Evolutionary conservation across 2,329 filamentous ascomycete genomes (phyloP), one percentile per base, ranked within the genome.

Genomic region (Purpureocillium takamizusanense): DNA sequence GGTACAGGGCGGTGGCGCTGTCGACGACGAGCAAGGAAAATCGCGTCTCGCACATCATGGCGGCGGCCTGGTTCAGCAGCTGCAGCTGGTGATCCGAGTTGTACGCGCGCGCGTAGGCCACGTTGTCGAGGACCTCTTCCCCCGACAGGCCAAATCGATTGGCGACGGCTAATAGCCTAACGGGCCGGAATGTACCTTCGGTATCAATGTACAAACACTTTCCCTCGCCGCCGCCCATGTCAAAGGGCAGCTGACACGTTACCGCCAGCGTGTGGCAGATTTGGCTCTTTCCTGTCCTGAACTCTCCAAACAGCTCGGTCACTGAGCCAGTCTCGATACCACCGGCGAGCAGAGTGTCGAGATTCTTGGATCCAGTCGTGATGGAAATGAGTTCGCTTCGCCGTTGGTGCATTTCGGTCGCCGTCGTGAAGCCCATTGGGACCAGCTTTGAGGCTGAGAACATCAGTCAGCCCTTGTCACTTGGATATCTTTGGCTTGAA

Each of bases 181-280:
- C 88, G 0, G 92, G 94, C 47, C 89, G 79, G 58, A 98, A 98
- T 1, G 92, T 98, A 43, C 92, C 94, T 61, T 98, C 92, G 0
- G 92, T 98, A 53, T 98, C 92, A 48, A 98, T 98, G 55, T 98
- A 98, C 36, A 98, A 72, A 55, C 94, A 98, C 59, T 98, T 98
- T 34, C 92, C 92, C 64, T 98, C 92, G 23, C 94, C 92, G 40
- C 92, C 92, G 38, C 92, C 94, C 90, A 97, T 97, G 56, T 98
- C 92, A 57, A 98, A 97, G 1, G 92, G 92, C 32, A 98, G 63
- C 61, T 98, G 92, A 57, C 94, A 98, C 34, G 92, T 98, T 23
- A 98, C 92, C 1, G 94, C 92, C n/a, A 98, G 72, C 0, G 92
- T 98, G 60, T 98, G 94, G 53, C 92, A 98, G 41, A 98, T 90